Percentiles rank a stretch among this genome's conserved stretches.
phyloP scores from a whole-genome alignment of 352 stramenopile species.

The Pythium insidiosum region DNA sequence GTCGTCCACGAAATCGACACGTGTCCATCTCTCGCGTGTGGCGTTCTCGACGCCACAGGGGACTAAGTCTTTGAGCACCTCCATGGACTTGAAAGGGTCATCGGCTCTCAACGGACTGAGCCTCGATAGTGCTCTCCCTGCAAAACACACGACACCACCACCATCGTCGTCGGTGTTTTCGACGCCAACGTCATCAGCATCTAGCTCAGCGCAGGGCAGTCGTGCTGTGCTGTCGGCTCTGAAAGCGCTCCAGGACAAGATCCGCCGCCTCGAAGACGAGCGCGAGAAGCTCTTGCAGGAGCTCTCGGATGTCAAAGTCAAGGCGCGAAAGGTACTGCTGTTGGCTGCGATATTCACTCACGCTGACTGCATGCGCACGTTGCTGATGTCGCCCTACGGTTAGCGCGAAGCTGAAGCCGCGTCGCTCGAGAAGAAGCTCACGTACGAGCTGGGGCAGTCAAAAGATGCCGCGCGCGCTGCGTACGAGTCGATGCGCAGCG shows the following conservation, averaged over 20 bases:
- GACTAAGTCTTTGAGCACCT: too few species aligned
- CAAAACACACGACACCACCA: too few species aligned
- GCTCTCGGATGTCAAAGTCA: slow-evolving; percentile 49
- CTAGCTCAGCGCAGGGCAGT: slow-evolving; percentile 30
- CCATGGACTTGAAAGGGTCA: too few species aligned
- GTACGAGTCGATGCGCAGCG: slow-evolving; percentile 51
- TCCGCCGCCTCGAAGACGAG: slow-evolving; percentile 57
- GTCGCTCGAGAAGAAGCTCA: slow-evolving; percentile 51
- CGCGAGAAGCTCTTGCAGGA: slow-evolving; percentile 45
- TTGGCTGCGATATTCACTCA: too few species aligned
- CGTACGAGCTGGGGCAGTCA: slow-evolving; percentile 55
- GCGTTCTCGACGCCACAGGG: too few species aligned
- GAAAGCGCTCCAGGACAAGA: slow-evolving; percentile 79
- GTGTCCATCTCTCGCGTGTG: too few species aligned
- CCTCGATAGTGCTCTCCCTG: too few species aligned
- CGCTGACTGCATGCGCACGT: neutral
- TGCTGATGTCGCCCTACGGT: neutral
- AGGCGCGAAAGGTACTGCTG: slow-evolving; percentile 40
- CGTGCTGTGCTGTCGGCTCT: slow-evolving; percentile 62
- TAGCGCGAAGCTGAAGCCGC: slow-evolving; percentile 38
- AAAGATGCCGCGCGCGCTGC: slow-evolving; percentile 59
- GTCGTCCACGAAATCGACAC: slow-evolving; percentile 4
- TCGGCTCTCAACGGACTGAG: too few species aligned
- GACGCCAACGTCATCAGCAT: slow-evolving; percentile 1
- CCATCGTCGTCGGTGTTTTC: too few species aligned